These are phyloP conservation scores for Cucumis hystrix DNA, from an alignment of 306 rosid genomes.

Conservation along the genomic window DNA sequence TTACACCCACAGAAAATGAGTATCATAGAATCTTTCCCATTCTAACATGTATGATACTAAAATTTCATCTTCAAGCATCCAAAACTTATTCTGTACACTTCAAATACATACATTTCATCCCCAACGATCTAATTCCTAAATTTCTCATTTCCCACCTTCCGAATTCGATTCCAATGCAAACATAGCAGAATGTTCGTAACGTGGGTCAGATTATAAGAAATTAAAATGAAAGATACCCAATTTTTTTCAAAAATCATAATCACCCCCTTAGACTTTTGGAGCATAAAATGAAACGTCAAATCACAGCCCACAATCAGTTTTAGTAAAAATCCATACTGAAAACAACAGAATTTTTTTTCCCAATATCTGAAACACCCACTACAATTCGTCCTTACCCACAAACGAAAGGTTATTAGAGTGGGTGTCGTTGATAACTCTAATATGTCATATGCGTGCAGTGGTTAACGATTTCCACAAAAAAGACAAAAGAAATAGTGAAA, in stretches of 20 bases:
- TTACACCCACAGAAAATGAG: neutral
- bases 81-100: neutral
- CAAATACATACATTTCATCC: neutral
- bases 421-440: neutral
- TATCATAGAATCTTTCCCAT: neutral
- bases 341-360: neutral
- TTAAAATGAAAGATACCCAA: neutral
- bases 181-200: neutral
- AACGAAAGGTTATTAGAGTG: neutral
- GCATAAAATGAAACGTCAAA: neutral
- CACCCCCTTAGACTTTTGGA: neutral
- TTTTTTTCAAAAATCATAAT: neutral
- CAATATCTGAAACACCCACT: neutral
- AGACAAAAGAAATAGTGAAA: constrained; percentile 25
- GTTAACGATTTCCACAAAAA: constrained; percentile 8
- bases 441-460: neutral
- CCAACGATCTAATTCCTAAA: neutral
- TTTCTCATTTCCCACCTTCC: neutral
- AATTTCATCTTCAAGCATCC: neutral
- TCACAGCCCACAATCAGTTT: neutral
- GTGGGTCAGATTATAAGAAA: neutral
- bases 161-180: neutral
- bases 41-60: neutral
- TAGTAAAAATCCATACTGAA: neutral
- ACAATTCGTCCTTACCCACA: neutral